Percentiles rank a stretch among this genome's conserved stretches.
Conservation (phyloP, 805 yeast species). For the Candida patagonica region DNA sequence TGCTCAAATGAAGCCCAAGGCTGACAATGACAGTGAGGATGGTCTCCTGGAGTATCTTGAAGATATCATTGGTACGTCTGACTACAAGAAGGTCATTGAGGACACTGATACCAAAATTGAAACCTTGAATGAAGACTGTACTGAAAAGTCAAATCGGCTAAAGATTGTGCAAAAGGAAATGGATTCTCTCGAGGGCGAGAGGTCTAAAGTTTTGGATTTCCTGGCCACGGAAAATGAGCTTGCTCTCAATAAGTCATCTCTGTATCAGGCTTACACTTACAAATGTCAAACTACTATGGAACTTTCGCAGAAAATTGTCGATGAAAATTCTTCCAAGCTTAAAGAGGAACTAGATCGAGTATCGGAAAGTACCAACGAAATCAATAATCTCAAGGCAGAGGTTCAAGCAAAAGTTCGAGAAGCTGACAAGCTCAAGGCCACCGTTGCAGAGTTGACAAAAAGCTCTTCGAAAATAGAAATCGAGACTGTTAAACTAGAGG, state of each 20-base stretch:
- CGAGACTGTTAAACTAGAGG: conserved; percentile 62
- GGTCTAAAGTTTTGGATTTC: conserved; percentile 60
- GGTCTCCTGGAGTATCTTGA: conserved; percentile 91
- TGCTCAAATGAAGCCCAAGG: conserved; percentile 98
- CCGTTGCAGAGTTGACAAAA: conserved; percentile 23
- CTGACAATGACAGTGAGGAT: conserved; percentile 84
- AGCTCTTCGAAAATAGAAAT: conserved; percentile 37
- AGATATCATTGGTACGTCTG: conserved; percentile 92
- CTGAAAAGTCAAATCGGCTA: conserved; percentile 72
- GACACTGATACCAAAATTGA: conserved; percentile 52
- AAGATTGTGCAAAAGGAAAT: conserved; percentile 74
- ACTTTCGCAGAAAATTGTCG: conserved; percentile 30
- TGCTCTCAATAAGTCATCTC: conserved; percentile 42
- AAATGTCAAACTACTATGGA: conserved; percentile 35
- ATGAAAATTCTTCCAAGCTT: conserved; percentile 35
- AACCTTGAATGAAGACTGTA: conserved; percentile 66
- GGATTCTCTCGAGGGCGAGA: conserved; percentile 47
- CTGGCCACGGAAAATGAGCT: conserved; percentile 56
- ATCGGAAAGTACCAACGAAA: conserved; percentile 31
- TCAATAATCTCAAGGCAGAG: conserved; percentile 23
- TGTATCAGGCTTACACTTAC: conserved; percentile 42
- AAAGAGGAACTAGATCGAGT: conserved; percentile 34
- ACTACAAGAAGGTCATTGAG: conserved; percentile 71
- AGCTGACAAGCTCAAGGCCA: conserved; percentile 22
- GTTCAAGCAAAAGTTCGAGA: conserved; percentile 14